A percentile compares a stretch with the other conserved stretches of the same genome.
Evolutionary conservation across 2,329 filamentous ascomycete genomes (phyloP).

Genomic region (Emmonsiellopsis sp.): DNA sequence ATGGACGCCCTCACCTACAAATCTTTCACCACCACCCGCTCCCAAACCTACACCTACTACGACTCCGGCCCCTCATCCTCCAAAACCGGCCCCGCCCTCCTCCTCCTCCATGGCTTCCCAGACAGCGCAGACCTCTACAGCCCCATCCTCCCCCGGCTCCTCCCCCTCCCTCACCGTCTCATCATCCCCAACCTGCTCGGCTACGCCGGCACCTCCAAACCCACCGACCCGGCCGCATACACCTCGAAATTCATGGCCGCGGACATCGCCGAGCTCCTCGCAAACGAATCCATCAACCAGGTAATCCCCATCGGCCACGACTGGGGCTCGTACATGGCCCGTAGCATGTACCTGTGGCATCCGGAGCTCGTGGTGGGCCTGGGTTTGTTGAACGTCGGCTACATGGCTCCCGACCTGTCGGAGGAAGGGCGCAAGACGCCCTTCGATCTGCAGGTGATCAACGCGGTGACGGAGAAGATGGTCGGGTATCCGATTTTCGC

Average conservation of each 20-base stretch:
- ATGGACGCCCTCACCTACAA: not conserved
- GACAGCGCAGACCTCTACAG: not conserved
- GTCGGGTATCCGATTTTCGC: not conserved
- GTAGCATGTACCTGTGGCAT: not conserved
- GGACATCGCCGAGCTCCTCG: not conserved
- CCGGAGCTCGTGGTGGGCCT: not conserved
- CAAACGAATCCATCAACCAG: not conserved
- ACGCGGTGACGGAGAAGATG: not conserved
- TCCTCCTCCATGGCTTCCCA: conserved; percentile 1
- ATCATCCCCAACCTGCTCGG: not conserved
- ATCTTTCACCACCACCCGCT: not conserved
- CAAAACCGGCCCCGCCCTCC: not conserved
- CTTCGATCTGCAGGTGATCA: not conserved
- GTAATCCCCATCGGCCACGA: conserved; percentile 1
- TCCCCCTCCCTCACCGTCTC: not conserved
- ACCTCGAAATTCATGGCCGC: not conserved
- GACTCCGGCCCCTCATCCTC: not conserved
- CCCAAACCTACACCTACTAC: not conserved
- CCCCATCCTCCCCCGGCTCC: not conserved
- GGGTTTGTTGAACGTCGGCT: not conserved
- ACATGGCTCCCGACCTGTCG: not conserved
- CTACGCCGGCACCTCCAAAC: not conserved
- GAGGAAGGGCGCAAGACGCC: not conserved
- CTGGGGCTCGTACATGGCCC: not conserved
- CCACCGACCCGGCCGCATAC: not conserved